Base-by-base conservation (phyloP, 768 basidiomycete genomes). In the Sporobolomyces pararoseus region DNA sequence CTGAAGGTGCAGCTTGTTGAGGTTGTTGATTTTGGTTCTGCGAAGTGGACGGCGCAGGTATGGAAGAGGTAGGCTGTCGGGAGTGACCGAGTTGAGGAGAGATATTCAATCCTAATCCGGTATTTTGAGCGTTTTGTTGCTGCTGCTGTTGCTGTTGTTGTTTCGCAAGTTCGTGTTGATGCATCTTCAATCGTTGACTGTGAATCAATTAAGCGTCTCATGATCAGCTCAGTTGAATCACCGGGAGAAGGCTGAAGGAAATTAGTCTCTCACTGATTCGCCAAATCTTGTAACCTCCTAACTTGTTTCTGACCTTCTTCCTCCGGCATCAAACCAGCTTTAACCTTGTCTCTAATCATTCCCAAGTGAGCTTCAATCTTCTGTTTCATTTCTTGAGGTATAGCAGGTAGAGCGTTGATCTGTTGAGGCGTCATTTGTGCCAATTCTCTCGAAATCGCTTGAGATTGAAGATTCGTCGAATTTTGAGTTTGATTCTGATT, bases 311-410 rank as follows among this genome's bases (percentile, higher is more conserved):
- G 16, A 7, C 65, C 68, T 53, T 70, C 62, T 29, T 70, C 68
- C 55, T 66, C 50, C 3, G 57, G 31, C 34, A 70, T 27, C 23
- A 49, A 14, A 3, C 69, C 66, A 1, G 19, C n/a, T 27, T 34
- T 53, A 5, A 65, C 57, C 65, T 59, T 66, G 17, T 32, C 25
- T 32, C 51, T 16, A 37, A 74, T 67, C 51, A 7, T 7, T 10
- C 25, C 62, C 42, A 66, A 51, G n/a, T 65, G 65, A 1, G 16
- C 35, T 58, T 74, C 61, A 37, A 74, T 70, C 62, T 67, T 54
- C 7, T 21, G 35, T 27, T 57, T 35, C 68, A 74, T 67, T n/a
- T 74, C 72, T 7, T 34, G 42, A 25, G 72, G 67, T 17, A 69
- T 57, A 25, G 39, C 52, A 25, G 72, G 72, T 34, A 73, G 27